A percentile compares a stretch with the other conserved stretches of the same genome.
phyloP scores from a whole-genome alignment of 108 stramenopile species.

The Discostella stelligeroides region DNA sequence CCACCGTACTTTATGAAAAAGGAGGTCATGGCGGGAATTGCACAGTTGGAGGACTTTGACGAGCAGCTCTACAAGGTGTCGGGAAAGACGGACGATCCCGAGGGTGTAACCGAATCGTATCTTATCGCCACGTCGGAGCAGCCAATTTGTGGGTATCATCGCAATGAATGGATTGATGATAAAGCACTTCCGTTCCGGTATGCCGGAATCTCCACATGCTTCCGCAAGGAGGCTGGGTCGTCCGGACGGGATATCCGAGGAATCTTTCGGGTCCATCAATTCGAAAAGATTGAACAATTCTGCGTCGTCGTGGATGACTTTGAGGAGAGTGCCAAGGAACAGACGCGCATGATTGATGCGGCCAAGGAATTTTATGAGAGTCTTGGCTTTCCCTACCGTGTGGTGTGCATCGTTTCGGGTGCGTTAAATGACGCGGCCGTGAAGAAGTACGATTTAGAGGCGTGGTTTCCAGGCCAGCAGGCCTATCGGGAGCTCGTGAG shows the following conservation, averaged over 20 bases:
- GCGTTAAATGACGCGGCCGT: constrained; percentile 99
- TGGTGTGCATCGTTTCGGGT: constrained; percentile 95
- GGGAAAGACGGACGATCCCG: constrained; percentile 92
- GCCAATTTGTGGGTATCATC: constrained; percentile 99
- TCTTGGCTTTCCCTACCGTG: constrained; percentile 95
- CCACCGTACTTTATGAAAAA: constrained; percentile 99
- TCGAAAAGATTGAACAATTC: constrained; percentile 99
- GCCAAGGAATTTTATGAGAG: constrained; percentile 98
- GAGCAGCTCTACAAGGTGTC: constrained; percentile 99
- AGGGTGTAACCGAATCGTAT: constrained; percentile 92
- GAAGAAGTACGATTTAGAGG: constrained; percentile 99
- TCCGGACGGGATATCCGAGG: constrained; percentile 99
- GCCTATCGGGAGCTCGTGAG: constrained; percentile 97
- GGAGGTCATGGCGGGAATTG: constrained; percentile 99
- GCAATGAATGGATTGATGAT: constrained; percentile 94
- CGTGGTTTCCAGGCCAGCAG: constrained; percentile 98
- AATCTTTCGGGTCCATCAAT: constrained; percentile 99
- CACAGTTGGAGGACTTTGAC: constrained; percentile 99
- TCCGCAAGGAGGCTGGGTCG: constrained; percentile 99
- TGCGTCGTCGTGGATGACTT: constrained; percentile 94
- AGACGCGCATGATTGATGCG: constrained; percentile 84
- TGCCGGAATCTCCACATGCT: constrained; percentile 98
- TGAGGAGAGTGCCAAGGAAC: constrained; percentile 89
- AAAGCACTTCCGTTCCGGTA: constrained; percentile 84
- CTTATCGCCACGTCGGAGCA: constrained; percentile 99